These are phyloP conservation scores for Casuarina cunninghamiana DNA, from an alignment of 306 rosid species.

Conservation along the genomic window DNA sequence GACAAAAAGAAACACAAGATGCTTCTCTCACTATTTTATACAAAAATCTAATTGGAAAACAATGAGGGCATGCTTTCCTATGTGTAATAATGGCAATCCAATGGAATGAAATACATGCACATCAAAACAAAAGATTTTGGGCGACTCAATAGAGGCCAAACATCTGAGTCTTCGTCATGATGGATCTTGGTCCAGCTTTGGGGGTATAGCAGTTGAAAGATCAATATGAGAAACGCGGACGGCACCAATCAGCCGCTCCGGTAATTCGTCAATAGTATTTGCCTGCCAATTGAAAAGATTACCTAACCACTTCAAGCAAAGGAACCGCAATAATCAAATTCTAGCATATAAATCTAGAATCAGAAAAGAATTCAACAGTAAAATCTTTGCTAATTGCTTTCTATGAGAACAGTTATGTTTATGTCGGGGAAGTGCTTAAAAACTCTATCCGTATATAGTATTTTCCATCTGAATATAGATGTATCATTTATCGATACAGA, in stretches of 20 bases:
- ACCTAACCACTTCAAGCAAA: conserved; percentile 26
- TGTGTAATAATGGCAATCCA: conserved; percentile 29
- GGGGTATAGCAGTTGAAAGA: conserved; percentile 70
- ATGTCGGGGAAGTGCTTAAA: background rate
- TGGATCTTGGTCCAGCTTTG: conserved; percentile 73
- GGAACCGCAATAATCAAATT: background rate
- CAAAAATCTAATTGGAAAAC: conserved; percentile 35
- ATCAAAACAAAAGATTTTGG: conserved; percentile 55
- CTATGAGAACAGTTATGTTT: background rate
- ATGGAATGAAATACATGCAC: conserved; percentile 38
- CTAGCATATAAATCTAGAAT: background rate
- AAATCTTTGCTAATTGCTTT: background rate
- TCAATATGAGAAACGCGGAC: conserved; percentile 87
- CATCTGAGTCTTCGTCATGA: conserved; percentile 34
- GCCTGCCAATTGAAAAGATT: conserved; percentile 51
- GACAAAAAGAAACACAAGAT: background rate
- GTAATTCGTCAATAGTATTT: conserved; percentile 82
- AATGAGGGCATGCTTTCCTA: conserved; percentile 39
- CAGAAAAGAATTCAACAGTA: background rate
- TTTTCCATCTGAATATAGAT: background rate
- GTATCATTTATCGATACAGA: background rate
- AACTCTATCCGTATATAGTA: background rate
- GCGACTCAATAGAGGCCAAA: conserved; percentile 23
- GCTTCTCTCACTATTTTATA: conserved; percentile 25
- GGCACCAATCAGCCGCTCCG: conserved; percentile 94